Percentiles rank a stretch among this genome's conserved stretches.
These are phyloP conservation scores for Rhodotorula sp. DNA, from an alignment of 1,284 basidiomycete species.

Conservation along the genomic window DNA sequence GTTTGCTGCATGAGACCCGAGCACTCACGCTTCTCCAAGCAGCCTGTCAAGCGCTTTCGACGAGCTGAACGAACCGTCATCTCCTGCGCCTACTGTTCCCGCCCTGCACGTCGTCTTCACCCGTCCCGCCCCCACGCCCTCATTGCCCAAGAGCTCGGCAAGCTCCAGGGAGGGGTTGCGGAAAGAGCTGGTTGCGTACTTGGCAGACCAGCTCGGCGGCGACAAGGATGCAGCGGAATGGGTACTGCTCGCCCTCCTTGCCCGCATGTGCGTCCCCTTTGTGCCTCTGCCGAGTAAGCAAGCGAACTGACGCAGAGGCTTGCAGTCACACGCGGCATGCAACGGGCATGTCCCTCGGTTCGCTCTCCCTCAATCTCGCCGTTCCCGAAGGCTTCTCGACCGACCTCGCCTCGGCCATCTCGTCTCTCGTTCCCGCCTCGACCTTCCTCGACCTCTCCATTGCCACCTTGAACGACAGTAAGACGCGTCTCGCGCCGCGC, in stretches of 20 bases:
- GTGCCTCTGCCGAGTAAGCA: background rate
- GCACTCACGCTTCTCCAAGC: background rate
- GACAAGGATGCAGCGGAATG: slow-evolving; percentile 74
- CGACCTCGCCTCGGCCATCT: slow-evolving; percentile 60
- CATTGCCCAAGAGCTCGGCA: background rate
- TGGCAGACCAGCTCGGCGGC: slow-evolving; percentile 66
- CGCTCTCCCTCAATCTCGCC: slow-evolving; percentile 62
- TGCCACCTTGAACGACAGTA: slow-evolving; percentile 58
- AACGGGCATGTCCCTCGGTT: slow-evolving; percentile 66
- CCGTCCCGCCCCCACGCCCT: slow-evolving; percentile 4
- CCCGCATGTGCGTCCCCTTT: slow-evolving; percentile 62
- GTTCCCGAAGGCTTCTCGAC: slow-evolving; percentile 59
- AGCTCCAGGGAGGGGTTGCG: slow-evolving; percentile 48
- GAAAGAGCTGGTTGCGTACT: slow-evolving; percentile 65
- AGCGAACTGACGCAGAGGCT: background rate
- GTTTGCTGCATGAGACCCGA: fast-evolving
- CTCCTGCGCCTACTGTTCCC: slow-evolving; percentile 16
- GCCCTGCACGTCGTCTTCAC: slow-evolving; percentile 39
- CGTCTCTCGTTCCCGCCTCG: slow-evolving; percentile 58
- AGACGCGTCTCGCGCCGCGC: slow-evolving; percentile 55
- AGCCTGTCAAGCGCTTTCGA: slow-evolving; percentile 32
- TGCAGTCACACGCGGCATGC: slow-evolving; percentile 66
- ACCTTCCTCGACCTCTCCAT: slow-evolving; percentile 56
- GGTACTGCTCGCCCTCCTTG: slow-evolving; percentile 66
- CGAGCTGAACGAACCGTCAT: slow-evolving; percentile 7